Evolutionary conservation across 164 flowering plant genomes (phyloP).

Genomic region (Houttuynia cordata): DNA sequence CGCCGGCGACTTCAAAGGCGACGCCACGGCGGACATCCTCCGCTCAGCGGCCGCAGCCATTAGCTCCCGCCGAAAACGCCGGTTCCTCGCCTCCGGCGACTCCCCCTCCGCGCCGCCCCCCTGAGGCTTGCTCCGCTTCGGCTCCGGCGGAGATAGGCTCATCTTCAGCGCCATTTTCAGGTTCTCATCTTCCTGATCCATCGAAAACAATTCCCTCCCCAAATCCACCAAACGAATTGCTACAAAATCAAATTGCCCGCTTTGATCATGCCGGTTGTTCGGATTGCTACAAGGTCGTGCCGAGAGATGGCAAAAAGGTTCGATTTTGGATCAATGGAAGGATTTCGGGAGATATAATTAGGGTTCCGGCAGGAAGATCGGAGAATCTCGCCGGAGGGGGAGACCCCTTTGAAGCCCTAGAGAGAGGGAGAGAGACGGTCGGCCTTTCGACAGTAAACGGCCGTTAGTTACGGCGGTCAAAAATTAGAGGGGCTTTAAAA

Average conservation of each 20-base stretch:
- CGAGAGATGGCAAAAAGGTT: not conserved
- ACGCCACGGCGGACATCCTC: slow-evolving; percentile 39
- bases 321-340: not conserved
- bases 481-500: too few species aligned
- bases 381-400: not conserved
- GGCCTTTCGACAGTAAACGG: too few species aligned
- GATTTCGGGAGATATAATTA: not conserved
- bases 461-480: too few species aligned
- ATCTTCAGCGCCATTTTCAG: slow-evolving; percentile 58
- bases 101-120: slow-evolving; percentile 31
- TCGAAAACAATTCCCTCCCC: slow-evolving; percentile 11
- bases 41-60: slow-evolving; percentile 95
- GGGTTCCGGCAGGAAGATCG: not conserved
- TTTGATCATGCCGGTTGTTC: not conserved
- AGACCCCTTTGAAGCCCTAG: not conserved
- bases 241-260: not conserved
- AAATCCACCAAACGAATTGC: not conserved
- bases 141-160: slow-evolving; percentile 72
- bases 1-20: not conserved
- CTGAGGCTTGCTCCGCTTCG: slow-evolving; percentile 62
- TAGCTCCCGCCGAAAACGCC: slow-evolving; percentile 62
- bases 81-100: slow-evolving; percentile 41
- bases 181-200: slow-evolving; percentile 82
- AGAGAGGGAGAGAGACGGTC: not conserved
- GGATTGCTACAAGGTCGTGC: too few species aligned